phyloP scores from a whole-genome alignment of 2,329 filamentous ascomycete species.

The Drechslerella dactyloides region DNA sequence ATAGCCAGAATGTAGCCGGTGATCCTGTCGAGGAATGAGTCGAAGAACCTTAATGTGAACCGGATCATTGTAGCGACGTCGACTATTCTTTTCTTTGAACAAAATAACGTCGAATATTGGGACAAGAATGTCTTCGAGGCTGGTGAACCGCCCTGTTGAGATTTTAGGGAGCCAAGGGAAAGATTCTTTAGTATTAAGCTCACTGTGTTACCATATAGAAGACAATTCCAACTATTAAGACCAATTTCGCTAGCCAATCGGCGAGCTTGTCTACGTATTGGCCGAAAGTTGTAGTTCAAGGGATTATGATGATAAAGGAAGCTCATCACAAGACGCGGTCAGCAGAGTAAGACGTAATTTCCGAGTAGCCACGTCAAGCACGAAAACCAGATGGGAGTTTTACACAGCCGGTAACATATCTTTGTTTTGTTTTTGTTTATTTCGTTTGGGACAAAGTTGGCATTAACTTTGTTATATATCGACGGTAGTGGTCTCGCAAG shows the following conservation, averaged over 20 bases:
- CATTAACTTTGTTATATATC: too few species aligned
- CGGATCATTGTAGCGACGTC: background rate
- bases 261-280: conserved; percentile 16
- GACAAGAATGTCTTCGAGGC: background rate
- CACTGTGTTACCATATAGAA: background rate
- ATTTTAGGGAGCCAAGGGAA: background rate
- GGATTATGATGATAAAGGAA: conserved; percentile 14
- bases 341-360: too few species aligned
- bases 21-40: conserved; percentile 17
- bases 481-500: too few species aligned
- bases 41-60: conserved; percentile 1
- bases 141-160: background rate
- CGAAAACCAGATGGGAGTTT: too few species aligned
- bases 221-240: conserved; percentile 7
- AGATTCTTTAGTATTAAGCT: background rate
- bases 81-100: background rate
- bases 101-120: background rate
- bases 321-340: conserved; percentile 10
- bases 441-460: too few species aligned
- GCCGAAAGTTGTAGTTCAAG: conserved; percentile 20
- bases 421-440: too few species aligned
- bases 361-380: too few species aligned
- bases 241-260: conserved; percentile 16
- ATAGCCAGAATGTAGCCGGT: conserved; percentile 7
- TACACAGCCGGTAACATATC: too few species aligned